Evolutionary conservation across 768 basidiomycete genomes (phyloP).

Genomic region (Lyophyllum decastes): DNA sequence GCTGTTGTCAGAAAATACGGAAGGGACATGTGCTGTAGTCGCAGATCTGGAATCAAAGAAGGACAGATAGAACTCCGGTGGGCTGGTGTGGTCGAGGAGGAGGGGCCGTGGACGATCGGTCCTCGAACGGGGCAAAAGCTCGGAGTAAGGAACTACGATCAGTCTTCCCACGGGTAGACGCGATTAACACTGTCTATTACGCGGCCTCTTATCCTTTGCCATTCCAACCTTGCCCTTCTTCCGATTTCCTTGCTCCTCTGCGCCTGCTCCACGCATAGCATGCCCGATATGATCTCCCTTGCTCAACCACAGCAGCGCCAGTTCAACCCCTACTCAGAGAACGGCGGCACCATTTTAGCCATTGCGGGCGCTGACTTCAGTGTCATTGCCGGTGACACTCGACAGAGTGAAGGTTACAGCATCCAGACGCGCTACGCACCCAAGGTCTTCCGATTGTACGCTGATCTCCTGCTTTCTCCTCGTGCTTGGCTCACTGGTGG

Average conservation of each 20-base stretch:
- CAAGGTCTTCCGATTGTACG: conserved; percentile 92
- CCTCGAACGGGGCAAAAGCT: conserved; percentile 34
- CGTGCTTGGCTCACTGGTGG: conserved; percentile 2
- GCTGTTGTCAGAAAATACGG: conserved; percentile 12
- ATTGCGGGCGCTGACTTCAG: conserved; percentile 93
- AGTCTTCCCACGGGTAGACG: conserved; percentile 41
- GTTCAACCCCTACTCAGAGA: conserved; percentile 90
- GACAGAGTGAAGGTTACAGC: conserved; percentile 95
- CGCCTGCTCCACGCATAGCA: conserved; percentile 16
- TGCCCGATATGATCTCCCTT: conserved; percentile 40
- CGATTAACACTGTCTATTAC: conserved; percentile 39
- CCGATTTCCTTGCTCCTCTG: conserved; percentile 21
- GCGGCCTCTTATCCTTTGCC: conserved; percentile 39
- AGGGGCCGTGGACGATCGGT: conserved; percentile 2
- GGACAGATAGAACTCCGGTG: conserved; percentile 2
- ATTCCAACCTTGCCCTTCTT: conserved; percentile 26
- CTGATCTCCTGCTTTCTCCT: conserved; percentile 4
- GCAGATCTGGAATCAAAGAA: conserved; percentile 15
- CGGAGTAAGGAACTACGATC: conserved; percentile 31
- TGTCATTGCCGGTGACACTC: conserved; percentile 95
- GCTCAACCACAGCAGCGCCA: conserved; percentile 51
- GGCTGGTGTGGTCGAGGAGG: conserved; percentile 10
- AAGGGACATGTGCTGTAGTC: conserved; percentile 8
- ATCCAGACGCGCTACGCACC: conserved; percentile 98
- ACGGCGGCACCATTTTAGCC: conserved; percentile 95